Evolutionary conservation across 2,329 filamentous ascomycete genomes (phyloP).

Genomic region (Colletotrichum brevisporum): DNA sequence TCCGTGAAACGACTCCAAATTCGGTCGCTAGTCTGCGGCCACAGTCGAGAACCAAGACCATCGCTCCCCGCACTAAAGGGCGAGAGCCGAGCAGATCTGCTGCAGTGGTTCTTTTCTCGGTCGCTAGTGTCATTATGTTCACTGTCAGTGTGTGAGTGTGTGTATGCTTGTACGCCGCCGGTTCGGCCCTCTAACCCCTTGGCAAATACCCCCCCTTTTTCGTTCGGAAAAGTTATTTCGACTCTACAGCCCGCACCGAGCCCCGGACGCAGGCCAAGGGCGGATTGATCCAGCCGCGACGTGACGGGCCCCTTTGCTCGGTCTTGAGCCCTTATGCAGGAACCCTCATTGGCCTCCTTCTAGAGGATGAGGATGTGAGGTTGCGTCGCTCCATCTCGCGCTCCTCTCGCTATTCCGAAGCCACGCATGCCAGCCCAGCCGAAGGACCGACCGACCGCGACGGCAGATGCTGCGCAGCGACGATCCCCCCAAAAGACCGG

Average conservation of each 20-base stretch:
- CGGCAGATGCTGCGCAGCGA: slow-evolving; percentile 9
- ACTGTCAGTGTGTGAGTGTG: neutral
- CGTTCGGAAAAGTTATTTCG: slow-evolving; percentile 3
- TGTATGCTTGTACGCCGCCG: neutral
- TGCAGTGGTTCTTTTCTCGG: slow-evolving; percentile 12
- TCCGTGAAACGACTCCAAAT: slow-evolving; percentile 39
- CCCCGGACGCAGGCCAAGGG: slow-evolving; percentile 34
- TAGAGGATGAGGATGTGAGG: neutral
- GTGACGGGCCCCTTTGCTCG: slow-evolving; percentile 30
- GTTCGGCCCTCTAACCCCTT: slow-evolving; percentile 4
- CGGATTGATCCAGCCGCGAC: slow-evolving; percentile 26
- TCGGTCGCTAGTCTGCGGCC: slow-evolving; percentile 27
- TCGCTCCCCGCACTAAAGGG: slow-evolving; percentile 39
- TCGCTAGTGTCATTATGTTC: too few relatives aligned
- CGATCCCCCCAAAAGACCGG: slow-evolving; percentile 11
- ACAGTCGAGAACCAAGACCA: slow-evolving; percentile 15
- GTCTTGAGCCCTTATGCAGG: neutral
- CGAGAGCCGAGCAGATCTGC: slow-evolving; percentile 32
- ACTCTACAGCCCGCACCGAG: slow-evolving; percentile 28
- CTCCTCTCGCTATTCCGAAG: slow-evolving; percentile 32
- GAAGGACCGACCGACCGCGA: neutral
- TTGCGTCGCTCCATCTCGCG: slow-evolving; percentile 18
- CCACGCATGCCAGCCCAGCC: slow-evolving; percentile 13
- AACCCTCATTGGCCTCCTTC: slow-evolving; percentile 20
- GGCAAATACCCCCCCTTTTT: slow-evolving; percentile 2